Evolutionary conservation across 116 monocot genomes (phyloP), one percentile per base, ranked within the genome.

Genomic region (Trichopus zeylanicus): DNA sequence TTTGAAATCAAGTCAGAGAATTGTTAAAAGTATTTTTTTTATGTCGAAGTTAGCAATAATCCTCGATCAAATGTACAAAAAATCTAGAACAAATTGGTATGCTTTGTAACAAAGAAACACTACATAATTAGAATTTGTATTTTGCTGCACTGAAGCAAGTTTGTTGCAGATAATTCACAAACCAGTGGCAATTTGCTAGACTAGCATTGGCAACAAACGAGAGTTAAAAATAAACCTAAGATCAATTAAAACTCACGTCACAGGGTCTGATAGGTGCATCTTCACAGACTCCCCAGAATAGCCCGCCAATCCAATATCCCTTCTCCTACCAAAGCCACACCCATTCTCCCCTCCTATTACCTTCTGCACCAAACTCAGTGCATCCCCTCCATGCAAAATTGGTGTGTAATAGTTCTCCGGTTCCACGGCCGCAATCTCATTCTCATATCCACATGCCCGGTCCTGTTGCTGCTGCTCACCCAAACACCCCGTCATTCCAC

Each of bases 241-340:
- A 2, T 18, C 2, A 26, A 39, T 26, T 0, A 35, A 62, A 66
- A 78, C 88, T 84, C 67, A 89, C 88, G 84, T 89, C 46, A 84
- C 30, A 42, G 88, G 84, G 67, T 89, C 88, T 1, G 78, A 77
- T 11, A 89, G 70, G 46, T 81, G 81, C 12, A 55, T 68, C 61
- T 81, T 75, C 35, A 89, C 32, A 29, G 67, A 70, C 29, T 81
- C 81, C 67, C 70, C 75, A 27, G 58, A 55, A 46, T 82, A 63
- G 56, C 26, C 51, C 22, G 59, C 22, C 13, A 66, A 28, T 8
- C 30, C 48, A 26, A 18, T 48, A n/a, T 76, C 74, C 56, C 54
- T 79, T 57, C 76, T 73, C 19, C 70, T 65, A 64, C 73, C 37
- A 52, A 69, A 67, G 18, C 57, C 65, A 67, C 70, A 70, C 26